phyloP scores from a whole-genome alignment of 768 basidiomycete species.

The Heimioporus sp. region DNA sequence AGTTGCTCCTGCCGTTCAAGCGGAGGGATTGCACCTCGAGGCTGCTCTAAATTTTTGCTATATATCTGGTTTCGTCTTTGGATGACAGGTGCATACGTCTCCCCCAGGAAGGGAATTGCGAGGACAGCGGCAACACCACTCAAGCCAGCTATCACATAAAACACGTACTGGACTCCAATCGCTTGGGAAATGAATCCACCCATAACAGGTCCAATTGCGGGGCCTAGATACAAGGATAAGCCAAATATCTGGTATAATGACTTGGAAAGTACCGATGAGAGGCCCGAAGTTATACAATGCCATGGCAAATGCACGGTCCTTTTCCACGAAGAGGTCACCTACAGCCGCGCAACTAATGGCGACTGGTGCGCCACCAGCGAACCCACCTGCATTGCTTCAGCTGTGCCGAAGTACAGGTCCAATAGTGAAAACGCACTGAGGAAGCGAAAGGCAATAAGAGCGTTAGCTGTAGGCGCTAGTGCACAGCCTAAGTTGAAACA shows the following conservation, averaged over 20 bases:
- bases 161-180: constrained; percentile 61
- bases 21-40: neutral
- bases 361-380: constrained; percentile 62
- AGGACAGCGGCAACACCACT: constrained; percentile 43
- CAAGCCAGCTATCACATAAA: constrained; percentile 48
- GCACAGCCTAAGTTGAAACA: constrained; percentile 70
- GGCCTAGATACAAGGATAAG: constrained; percentile 24
- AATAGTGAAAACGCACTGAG: constrained; percentile 44
- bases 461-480: constrained; percentile 52
- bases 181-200: constrained; percentile 64
- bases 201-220: constrained; percentile 59
- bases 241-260: neutral
- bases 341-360: constrained; percentile 63
- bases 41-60: constrained; percentile 1
- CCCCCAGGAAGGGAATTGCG: constrained; percentile 60
- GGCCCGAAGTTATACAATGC: constrained; percentile 64
- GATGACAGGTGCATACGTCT: constrained; percentile 76
- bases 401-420: neutral
- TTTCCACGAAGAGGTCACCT: constrained; percentile 64
- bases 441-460: constrained; percentile 66
- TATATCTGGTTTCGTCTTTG: constrained; percentile 48
- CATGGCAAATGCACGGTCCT: constrained; percentile 68
- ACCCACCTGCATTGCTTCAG: constrained; percentile 45
- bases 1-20: constrained; percentile 29
- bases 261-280: constrained; percentile 43